phyloP scores from a whole-genome alignment of 2,329 filamentous ascomycete genomes.

The Phoma sp. region DNA sequence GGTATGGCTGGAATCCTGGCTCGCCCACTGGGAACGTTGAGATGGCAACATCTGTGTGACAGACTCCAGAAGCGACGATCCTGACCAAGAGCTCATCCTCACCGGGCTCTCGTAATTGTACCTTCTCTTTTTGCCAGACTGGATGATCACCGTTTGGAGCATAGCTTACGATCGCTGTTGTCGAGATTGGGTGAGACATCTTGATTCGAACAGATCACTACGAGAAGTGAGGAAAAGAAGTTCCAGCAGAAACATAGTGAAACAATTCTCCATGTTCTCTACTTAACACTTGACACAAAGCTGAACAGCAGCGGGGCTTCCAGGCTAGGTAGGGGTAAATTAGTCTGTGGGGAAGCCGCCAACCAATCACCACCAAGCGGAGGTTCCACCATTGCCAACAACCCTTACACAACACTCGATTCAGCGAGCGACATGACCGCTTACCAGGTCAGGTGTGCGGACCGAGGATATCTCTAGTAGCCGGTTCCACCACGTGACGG shows the following conservation, averaged over 20 bases:
- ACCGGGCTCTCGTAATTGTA: conserved; percentile 43
- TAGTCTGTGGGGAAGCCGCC: background rate
- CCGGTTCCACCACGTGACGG: background rate
- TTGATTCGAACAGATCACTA: background rate
- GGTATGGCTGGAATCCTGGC: conserved; percentile 47
- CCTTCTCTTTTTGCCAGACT: conserved; percentile 50
- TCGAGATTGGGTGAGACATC: conserved; percentile 18
- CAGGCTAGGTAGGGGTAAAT: background rate
- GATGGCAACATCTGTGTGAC: conserved; percentile 61
- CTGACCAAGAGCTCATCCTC: conserved; percentile 60
- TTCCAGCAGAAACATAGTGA: background rate
- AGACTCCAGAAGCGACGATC: conserved; percentile 61
- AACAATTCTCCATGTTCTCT: background rate
- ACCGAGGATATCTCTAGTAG: conserved; percentile 6
- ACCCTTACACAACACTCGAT: background rate
- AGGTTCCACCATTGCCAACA: background rate
- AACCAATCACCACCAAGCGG: background rate
- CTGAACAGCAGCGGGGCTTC: background rate
- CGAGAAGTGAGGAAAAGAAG: background rate
- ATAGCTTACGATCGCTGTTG: conserved; percentile 48
- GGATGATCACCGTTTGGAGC: conserved; percentile 43
- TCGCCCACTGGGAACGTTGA: conserved; percentile 48
- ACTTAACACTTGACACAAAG: background rate
- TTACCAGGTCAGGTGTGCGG: background rate
- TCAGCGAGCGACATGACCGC: background rate